Percentiles rank a stretch among this genome's conserved stretches.
Evolutionary conservation across 225 moss, liverwort and hornwort genomes (phyloP).

Genomic region (Ulota crispa): DNA sequence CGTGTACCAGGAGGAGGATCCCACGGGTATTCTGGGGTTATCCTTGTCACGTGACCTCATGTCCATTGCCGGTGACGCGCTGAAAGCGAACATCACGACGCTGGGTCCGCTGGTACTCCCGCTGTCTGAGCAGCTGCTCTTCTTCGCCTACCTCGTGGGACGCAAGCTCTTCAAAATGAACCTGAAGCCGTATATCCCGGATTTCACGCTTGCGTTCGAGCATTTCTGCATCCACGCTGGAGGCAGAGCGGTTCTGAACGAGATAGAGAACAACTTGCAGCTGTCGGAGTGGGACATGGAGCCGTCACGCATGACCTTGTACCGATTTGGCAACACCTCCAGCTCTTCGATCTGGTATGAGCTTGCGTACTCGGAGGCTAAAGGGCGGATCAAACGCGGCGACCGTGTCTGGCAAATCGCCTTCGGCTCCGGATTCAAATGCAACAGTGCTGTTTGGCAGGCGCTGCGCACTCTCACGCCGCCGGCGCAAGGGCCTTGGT

Average conservation of each 20-base stretch:
- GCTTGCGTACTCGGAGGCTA: slow-evolving; percentile 65
- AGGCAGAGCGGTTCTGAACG: slow-evolving; percentile 65
- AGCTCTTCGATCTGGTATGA: slow-evolving; percentile 86
- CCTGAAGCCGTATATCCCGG: slow-evolving; percentile 81
- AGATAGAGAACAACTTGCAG: slow-evolving; percentile 66
- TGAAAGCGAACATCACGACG: slow-evolving; percentile 84
- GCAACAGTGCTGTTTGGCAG: slow-evolving; percentile 81
- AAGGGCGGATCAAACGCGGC: slow-evolving; percentile 63
- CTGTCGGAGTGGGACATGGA: slow-evolving; percentile 85
- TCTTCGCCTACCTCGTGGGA: slow-evolving; percentile 68
- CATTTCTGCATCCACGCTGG: slow-evolving; percentile 89
- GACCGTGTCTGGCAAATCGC: slow-evolving; percentile 88
- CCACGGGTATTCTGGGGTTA: slow-evolving; percentile 46
- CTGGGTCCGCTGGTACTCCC: slow-evolving; percentile 76
- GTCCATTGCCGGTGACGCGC: slow-evolving; percentile 76
- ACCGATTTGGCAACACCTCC: slow-evolving; percentile 83
- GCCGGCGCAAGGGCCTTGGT: slow-evolving; percentile 52
- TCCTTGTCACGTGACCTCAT: slow-evolving; percentile 76
- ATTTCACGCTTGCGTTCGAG: slow-evolving; percentile 83
- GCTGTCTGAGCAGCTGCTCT: slow-evolving; percentile 78
- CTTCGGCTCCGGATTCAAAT: slow-evolving; percentile 83
- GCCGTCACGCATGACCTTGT: slow-evolving; percentile 78
- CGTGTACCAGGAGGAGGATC: slow-evolving; percentile 76
- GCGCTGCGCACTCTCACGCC: slow-evolving; percentile 55
- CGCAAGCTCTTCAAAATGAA: slow-evolving; percentile 67